Conservation (phyloP, 495 filamentous ascomycete genomes). For the Podospora pseudocomata region DNA sequence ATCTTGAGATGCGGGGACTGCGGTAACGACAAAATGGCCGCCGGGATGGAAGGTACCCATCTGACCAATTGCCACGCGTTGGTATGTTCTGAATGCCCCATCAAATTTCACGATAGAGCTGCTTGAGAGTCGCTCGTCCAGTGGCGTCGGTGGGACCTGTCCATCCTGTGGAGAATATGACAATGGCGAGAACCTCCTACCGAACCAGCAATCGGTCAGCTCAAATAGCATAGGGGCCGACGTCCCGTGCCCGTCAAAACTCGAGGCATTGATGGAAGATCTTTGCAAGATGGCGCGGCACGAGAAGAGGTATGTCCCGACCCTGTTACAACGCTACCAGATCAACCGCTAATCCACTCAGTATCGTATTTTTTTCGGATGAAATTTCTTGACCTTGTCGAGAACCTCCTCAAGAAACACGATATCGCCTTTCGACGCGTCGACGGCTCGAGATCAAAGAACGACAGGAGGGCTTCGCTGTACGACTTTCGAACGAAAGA, state of each 20-base stretch:
- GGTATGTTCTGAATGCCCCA: background rate
- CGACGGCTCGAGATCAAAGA: slow-evolving; percentile 30
- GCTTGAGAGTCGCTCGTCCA: background rate
- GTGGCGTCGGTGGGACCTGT: background rate
- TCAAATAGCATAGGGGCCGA: background rate
- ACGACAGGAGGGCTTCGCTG: slow-evolving; percentile 28
- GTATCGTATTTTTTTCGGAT: slow-evolving; percentile 49
- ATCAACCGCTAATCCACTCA: slow-evolving; percentile 12
- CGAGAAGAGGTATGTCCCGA: slow-evolving; percentile 8
- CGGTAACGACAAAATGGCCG: background rate
- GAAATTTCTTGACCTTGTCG: slow-evolving; percentile 38
- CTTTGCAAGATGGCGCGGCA: background rate
- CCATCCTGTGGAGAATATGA: background rate
- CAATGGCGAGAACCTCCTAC: background rate
- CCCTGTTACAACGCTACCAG: background rate
- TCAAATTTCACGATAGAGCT: background rate
- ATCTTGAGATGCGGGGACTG: slow-evolving; percentile 10
- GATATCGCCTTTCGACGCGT: slow-evolving; percentile 31
- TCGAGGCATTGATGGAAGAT: background rate
- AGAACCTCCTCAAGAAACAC: slow-evolving; percentile 11
- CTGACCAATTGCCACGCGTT: background rate
- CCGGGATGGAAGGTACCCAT: background rate
- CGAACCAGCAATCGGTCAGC: background rate
- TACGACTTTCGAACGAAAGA: slow-evolving; percentile 27
- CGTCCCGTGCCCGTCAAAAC: background rate